Conservation (phyloP, 306 rosid genomes). For the Abrus pulchellus region DNA sequence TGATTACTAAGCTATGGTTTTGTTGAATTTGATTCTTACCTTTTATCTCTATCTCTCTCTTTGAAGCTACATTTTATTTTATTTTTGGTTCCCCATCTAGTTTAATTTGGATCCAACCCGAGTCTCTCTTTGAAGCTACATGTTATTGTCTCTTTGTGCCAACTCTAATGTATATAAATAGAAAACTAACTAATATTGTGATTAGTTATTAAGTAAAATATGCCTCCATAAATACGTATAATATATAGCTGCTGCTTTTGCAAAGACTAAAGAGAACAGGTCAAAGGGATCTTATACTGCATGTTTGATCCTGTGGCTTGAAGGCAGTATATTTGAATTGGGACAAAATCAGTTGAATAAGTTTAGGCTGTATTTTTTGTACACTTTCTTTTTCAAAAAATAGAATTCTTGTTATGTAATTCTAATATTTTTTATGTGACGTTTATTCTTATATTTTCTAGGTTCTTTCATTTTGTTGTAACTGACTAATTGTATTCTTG, state of each 20-base stretch:
- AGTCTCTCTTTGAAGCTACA: background rate
- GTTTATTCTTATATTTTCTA: constrained; percentile 14
- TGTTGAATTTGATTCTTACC: constrained; percentile 29
- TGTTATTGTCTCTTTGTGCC: constrained; percentile 29
- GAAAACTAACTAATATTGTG: constrained; percentile 1
- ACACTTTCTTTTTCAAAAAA: background rate
- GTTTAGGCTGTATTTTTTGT: constrained; percentile 21
- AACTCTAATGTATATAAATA: constrained; percentile 17
- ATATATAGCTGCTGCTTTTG: background rate
- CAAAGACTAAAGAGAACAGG: background rate
- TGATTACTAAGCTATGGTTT: constrained; percentile 32
- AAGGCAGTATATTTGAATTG: constrained; percentile 31
- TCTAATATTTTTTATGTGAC: background rate
- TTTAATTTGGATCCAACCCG: no score
- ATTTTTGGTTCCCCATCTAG: background rate
- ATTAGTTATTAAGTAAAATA: constrained; percentile 19
- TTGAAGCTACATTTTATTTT: constrained; percentile 3
- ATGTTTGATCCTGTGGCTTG: constrained; percentile 5
- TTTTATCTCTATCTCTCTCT: background rate
- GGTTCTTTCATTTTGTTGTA: constrained; percentile 25
- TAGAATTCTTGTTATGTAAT: background rate
- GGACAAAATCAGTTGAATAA: constrained; percentile 7
- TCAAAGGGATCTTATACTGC: background rate
- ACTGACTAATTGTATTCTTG: background rate
- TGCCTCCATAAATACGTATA: constrained; percentile 12